Base-by-base conservation (phyloP, 202 grass and related monocot genomes). In the Panicum virgatum region DNA sequence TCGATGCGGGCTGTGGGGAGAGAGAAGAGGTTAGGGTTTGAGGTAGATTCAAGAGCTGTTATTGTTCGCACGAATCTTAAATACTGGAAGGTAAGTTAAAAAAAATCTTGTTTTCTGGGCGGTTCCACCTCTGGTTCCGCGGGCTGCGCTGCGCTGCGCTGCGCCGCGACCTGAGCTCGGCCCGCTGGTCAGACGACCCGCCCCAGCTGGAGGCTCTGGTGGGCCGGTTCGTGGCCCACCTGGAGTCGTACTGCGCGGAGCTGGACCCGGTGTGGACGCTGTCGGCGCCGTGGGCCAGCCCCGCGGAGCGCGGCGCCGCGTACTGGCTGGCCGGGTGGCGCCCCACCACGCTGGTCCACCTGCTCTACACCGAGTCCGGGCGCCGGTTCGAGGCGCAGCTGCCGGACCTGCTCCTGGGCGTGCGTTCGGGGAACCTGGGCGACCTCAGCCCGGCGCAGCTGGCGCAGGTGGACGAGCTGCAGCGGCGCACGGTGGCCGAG, bases 361-460 rank as follows among this genome's bases (percentile, higher is more conserved):
- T 94, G 45, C 86, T 97, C 9, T 91, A 91, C 89, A 87, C 92
- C 14, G 92, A 97, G 73, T 92, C 89, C 6, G 77, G 94, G 22
- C 65, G 65, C 25, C 86, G 78, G n/a, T 92, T 94, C 47, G 90
- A 94, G 90, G 75, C 83, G 9, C 89, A 92, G 89, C 85, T 92
- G 16, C 54, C 79, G 34, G 83, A 94, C 74, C 74, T 97, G 18
- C 85, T 90, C 57, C 80, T 87, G 23, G 94, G 94, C 27, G 80
- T 83, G 18, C 80, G 81, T 44, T 92, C 83, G 9, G 94, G 94
- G 3, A 83, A 97, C 83, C 77, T 97, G 0, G 91, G 94, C 45
- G 90, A 94, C 87, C 89, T 92, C 43, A 92, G 57, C 81, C 73
- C 89, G 0, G 58, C 53, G 15, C 89, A 92, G 80, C 74, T 94